Base-by-base conservation (phyloP, 306 rosid species). In the Malus sieversii region DNA sequence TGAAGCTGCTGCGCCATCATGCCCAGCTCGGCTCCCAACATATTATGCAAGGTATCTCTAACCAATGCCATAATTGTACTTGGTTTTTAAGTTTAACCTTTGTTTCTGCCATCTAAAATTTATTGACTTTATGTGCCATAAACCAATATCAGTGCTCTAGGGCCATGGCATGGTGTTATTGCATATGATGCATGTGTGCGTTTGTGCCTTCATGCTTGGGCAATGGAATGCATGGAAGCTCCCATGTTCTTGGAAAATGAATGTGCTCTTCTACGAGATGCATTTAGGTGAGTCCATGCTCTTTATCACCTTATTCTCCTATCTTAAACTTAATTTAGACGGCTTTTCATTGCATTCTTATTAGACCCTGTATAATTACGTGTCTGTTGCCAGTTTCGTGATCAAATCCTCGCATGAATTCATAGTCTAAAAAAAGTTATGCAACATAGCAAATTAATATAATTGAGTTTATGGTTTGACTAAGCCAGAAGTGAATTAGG, bases 191-290 rank as follows among this genome's bases (percentile, higher is more conserved):
- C 99, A 52, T 96, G 98, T 60, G 99, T 84, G 59, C 98, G 99
- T 53, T 87, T 96, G 70, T 96, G 99, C 81, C 99, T 96, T 77
- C 99, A 96, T 82, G 96, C 99, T 75, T 96, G 99, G 99, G 98
- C 99, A 79, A 92, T 92, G 98, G 96, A 92, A 77, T 88, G 93
- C 82, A 85, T 87, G 98, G 99, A 96, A 89, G 99, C 99, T 68
- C 99, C 99, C 3, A 90, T 84, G 96, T 96, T 96, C 79, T 77
- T 96, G 86, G 97, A 92, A 81, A 96, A 90, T 82, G 99, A 96
- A 82, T 92, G 98, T 79, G 88, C 97, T 68, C 81, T 89, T 57
- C 85, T 96, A 75, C 84, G 99, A 73, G 98, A 96, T 67, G 83
- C 97, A 75, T 95, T 95, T 81, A 84, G 91, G 99, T 95, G 79